phyloP scores from a whole-genome alignment of 345 rosid genomes.

The Ceriops zippeliana region DNA sequence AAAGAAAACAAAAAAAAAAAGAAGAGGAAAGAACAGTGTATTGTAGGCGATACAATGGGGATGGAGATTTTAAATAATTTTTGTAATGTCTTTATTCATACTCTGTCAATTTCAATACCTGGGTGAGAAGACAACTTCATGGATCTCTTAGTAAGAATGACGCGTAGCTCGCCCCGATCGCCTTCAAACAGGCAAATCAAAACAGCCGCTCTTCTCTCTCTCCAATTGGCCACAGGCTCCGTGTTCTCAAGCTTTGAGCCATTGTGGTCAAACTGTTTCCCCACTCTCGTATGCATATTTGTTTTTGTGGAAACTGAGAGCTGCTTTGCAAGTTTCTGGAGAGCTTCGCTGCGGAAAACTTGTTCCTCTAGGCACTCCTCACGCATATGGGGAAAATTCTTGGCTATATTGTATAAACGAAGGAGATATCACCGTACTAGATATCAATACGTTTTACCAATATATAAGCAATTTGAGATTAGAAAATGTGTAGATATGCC shows the following conservation, averaged over 20 bases:
- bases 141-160: constrained; percentile 44
- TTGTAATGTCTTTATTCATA: no score
- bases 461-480: no score
- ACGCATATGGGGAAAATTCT: background rate
- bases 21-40: no score
- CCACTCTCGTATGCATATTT: background rate
- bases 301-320: constrained; percentile 10
- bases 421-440: no score
- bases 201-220: constrained; percentile 36
- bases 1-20: no score
- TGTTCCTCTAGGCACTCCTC: background rate
- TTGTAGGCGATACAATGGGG: no score
- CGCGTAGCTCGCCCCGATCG: constrained; percentile 32
- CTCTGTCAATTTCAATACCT: constrained; percentile 9
- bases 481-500: no score
- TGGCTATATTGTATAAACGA: no score
- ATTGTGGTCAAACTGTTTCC: background rate
- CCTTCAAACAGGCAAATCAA: constrained; percentile 42
- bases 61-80: no score
- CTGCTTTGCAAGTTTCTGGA: constrained; percentile 22
- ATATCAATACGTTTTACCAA: no score
- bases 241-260: background rate
- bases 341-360: constrained; percentile 7
- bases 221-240: constrained; percentile 11
- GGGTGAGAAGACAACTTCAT: constrained; percentile 38